Percentiles rank a stretch among this genome's conserved stretches.
These are phyloP conservation scores for Lodderomyces parapsilosis DNA, from an alignment of 1,139 yeast species.

Conservation along the genomic window DNA sequence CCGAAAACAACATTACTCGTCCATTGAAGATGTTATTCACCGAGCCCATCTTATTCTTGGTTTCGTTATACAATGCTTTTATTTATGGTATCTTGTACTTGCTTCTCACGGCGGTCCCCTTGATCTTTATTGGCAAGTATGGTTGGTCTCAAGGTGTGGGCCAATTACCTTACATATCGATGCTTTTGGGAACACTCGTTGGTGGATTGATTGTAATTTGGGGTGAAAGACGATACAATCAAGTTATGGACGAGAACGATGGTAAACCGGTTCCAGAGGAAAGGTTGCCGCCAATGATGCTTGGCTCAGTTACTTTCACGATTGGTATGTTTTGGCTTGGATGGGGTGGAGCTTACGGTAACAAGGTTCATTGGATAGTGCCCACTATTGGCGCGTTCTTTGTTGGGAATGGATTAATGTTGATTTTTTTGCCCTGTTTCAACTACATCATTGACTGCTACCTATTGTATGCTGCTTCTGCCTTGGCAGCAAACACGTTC, in stretches of 20 bases:
- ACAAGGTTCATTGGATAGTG: slow-evolving; percentile 77
- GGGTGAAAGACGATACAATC: slow-evolving; percentile 27
- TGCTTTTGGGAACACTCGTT: slow-evolving; percentile 58
- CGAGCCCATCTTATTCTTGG: slow-evolving; percentile 71
- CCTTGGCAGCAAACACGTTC: slow-evolving; percentile 85
- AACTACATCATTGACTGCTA: slow-evolving; percentile 82
- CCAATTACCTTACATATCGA: slow-evolving; percentile 61
- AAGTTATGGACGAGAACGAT: slow-evolving; percentile 36
- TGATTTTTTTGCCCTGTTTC: slow-evolving; percentile 74
- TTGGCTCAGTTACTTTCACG: slow-evolving; percentile 68
- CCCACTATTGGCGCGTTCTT: slow-evolving; percentile 74
- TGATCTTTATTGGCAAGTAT: slow-evolving; percentile 65
- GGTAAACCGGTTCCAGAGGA: slow-evolving; percentile 78
- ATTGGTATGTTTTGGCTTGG: slow-evolving; percentile 81
- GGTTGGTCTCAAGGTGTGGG: slow-evolving; percentile 52
- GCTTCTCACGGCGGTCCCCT: slow-evolving; percentile 76
- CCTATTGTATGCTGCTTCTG: slow-evolving; percentile 80
- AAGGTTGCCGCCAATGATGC: slow-evolving; percentile 71
- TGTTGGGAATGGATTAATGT: slow-evolving; percentile 72
- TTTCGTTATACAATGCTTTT: slow-evolving; percentile 77
- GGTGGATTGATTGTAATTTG: slow-evolving; percentile 47
- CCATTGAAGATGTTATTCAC: slow-evolving; percentile 66
- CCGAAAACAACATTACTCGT: slow-evolving; percentile 65
- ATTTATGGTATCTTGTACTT: slow-evolving; percentile 81
- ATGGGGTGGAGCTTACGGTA: slow-evolving; percentile 77